A percentile compares a stretch with the other conserved stretches of the same genome.
phyloP scores from a whole-genome alignment of 805 yeast genomes.

The Saccharomyces paradoxus region DNA sequence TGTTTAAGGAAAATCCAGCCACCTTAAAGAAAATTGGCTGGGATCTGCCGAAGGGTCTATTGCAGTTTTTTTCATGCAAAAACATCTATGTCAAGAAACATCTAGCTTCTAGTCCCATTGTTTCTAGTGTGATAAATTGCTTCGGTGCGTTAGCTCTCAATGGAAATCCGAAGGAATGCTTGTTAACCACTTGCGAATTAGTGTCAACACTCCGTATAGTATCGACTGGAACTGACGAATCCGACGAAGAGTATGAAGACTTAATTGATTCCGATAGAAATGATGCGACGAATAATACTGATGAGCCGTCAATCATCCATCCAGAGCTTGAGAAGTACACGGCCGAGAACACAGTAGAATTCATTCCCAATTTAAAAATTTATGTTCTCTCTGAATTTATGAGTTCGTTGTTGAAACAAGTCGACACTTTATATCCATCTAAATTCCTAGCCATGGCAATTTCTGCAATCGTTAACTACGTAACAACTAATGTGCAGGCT shows the following conservation, averaged over 20 bases:
- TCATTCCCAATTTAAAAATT: constrained; percentile 45
- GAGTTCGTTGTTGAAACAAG: constrained; percentile 46
- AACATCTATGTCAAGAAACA: constrained; percentile 29
- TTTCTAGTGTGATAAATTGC: constrained; percentile 33
- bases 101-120: constrained; percentile 22
- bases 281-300: constrained; percentile 4
- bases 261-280: background rate
- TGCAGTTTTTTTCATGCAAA: constrained; percentile 40
- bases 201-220: constrained; percentile 26
- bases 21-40: constrained; percentile 70
- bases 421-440: constrained; percentile 68
- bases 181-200: constrained; percentile 63
- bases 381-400: constrained; percentile 61
- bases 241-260: constrained; percentile 7
- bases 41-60: constrained; percentile 70
- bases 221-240: background rate
- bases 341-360: constrained; percentile 12
- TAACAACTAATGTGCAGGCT: constrained; percentile 35
- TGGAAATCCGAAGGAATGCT: constrained; percentile 79
- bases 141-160: constrained; percentile 54
- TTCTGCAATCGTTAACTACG: constrained; percentile 46
- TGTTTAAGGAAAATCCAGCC: constrained; percentile 40
- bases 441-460: constrained; percentile 66
- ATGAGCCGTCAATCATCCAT: constrained; percentile 6
- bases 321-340: background rate